Evolutionary conservation across 306 rosid species (phyloP).

Genomic region (Corylus americana): DNA sequence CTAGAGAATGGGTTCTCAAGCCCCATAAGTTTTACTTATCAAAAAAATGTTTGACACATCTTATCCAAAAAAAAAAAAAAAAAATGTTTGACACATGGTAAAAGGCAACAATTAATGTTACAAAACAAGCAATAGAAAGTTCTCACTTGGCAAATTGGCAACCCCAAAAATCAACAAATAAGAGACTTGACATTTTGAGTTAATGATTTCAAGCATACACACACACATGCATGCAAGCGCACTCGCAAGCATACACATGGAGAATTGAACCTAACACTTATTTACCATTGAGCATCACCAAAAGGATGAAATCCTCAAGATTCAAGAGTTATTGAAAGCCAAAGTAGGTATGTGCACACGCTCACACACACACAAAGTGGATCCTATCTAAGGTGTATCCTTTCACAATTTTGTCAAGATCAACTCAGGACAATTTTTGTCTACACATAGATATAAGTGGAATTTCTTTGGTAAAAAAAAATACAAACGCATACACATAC

Average conservation of each 20-base stretch:
- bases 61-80: no score
- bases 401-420: background rate
- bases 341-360: no score
- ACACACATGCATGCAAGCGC: background rate
- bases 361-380: no score
- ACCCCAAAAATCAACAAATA: background rate
- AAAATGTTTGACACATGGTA: background rate
- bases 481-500: background rate
- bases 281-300: constrained; percentile 26
- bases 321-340: background rate
- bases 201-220: background rate
- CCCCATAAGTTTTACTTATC: background rate
- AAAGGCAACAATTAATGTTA: constrained; percentile 15
- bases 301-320: constrained; percentile 33
- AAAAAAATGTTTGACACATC: background rate
- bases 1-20: constrained; percentile 13
- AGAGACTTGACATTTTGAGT: background rate
- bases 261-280: constrained; percentile 1
- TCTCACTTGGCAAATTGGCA: background rate
- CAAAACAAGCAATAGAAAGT: constrained; percentile 5
- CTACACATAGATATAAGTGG: background rate
- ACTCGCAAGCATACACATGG: background rate
- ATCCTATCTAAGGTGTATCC: no score
- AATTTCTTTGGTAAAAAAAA: background rate
- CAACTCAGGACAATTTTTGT: background rate